Evolutionary conservation across 208 protist species (phyloP).

Genomic region (Leptomonas pyrrhocoris): DNA sequence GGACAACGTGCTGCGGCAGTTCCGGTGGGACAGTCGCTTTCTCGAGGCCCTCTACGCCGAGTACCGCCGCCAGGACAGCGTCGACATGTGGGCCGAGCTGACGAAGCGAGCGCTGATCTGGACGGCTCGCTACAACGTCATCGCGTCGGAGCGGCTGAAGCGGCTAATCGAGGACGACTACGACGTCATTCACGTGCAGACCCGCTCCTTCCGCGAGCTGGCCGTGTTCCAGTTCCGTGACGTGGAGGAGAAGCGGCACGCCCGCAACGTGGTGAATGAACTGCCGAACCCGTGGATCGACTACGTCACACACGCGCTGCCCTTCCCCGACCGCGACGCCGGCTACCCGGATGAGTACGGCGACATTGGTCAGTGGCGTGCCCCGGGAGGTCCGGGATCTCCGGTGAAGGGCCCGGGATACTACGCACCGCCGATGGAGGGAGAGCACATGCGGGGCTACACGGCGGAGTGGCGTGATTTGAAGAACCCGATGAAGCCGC

Average conservation of each 20-base stretch:
- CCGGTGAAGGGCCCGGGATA: slow-evolving; percentile 86
- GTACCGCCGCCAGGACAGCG: slow-evolving; percentile 87
- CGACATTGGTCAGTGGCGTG: slow-evolving; percentile 91
- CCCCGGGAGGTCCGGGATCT: slow-evolving; percentile 80
- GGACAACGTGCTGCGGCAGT: slow-evolving; percentile 86
- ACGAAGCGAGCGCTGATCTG: slow-evolving; percentile 91
- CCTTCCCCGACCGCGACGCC: slow-evolving; percentile 90
- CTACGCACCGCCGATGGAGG: slow-evolving; percentile 90
- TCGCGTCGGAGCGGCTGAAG: slow-evolving; percentile 73
- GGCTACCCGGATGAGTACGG: slow-evolving; percentile 93
- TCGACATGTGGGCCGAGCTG: slow-evolving; percentile 86
- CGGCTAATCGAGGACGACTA: slow-evolving; percentile 92
- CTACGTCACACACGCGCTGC: slow-evolving; percentile 88
- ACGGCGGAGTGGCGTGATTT: slow-evolving; percentile 90
- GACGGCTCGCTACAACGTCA: slow-evolving; percentile 86
- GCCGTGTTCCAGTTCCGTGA: slow-evolving; percentile 91
- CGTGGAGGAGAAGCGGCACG: slow-evolving; percentile 82
- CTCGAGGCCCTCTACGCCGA: slow-evolving; percentile 87
- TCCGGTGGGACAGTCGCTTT: slow-evolving; percentile 78
- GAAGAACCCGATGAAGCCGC: slow-evolving; percentile 86
- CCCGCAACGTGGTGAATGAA: slow-evolving; percentile 74
- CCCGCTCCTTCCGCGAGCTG: slow-evolving; percentile 88
- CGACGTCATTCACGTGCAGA: slow-evolving; percentile 85
- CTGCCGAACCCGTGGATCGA: slow-evolving; percentile 90
- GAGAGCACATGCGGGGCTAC: slow-evolving; percentile 87